These are phyloP conservation scores for Immersiella caudata DNA, from an alignment of 495 filamentous ascomycete genomes.

Conservation along the genomic window DNA sequence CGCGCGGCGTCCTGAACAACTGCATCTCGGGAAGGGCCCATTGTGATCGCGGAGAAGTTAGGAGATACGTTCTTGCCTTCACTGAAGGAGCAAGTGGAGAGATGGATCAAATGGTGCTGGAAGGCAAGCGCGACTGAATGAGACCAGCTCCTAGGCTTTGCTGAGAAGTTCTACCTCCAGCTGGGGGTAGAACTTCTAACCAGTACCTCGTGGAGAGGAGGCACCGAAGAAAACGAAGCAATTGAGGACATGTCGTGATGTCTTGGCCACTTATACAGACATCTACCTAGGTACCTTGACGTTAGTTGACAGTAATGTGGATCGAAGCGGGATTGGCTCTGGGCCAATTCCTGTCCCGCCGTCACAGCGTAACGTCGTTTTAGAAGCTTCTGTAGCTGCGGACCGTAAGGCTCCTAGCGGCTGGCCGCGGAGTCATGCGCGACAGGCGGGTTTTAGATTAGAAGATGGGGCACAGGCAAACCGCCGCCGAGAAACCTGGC, in stretches of 20 bases:
- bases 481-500: slow-evolving; percentile 15
- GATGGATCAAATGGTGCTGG: neutral
- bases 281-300: neutral
- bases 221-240: too few relatives aligned
- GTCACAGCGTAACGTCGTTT: slow-evolving; percentile 12
- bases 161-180: too few relatives aligned
- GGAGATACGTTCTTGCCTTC: neutral
- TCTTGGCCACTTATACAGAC: too few relatives aligned
- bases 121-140: neutral
- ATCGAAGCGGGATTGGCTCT: neutral
- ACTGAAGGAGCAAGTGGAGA: neutral
- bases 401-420: slow-evolving; percentile 20
- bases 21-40: neutral
- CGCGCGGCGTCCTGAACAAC: neutral
- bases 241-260: too few relatives aligned
- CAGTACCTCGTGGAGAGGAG: too few relatives aligned
- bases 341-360: neutral
- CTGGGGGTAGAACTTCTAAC: too few relatives aligned
- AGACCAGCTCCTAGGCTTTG: neutral
- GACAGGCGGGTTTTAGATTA: neutral
- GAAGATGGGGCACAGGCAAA: neutral
- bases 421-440: neutral
- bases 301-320: neutral
- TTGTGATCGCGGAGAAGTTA: neutral
- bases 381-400: slow-evolving; percentile 14